Base-by-base conservation (phyloP, 495 filamentous ascomycete species). In the Sporormia fimetaria region DNA sequence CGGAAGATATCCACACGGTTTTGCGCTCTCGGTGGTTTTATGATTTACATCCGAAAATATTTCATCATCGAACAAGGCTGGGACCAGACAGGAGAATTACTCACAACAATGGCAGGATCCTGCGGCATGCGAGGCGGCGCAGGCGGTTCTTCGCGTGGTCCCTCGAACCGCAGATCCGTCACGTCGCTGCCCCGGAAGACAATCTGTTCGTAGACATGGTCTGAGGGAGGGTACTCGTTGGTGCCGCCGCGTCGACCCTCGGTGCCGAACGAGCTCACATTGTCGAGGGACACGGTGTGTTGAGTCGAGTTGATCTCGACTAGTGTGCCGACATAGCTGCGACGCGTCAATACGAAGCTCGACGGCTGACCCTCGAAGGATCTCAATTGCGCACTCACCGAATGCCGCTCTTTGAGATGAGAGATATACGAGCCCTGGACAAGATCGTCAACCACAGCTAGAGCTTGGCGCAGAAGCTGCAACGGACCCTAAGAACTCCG, bases 131-230 rank as follows among this genome's bases (percentile, higher is more conserved):
- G 83, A 33, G 65, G 66, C 46, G 73, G 65, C 43, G 67, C 60
- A 30, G 77, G 74, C 54, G 80, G 68, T 58, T 90, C 80, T 59
- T 87, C 81, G 5, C 80, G 75, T 26, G 74, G 69, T 50, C 90
- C 78, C 45, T 92, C 87, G 53, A 99, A 83, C 41, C 82, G 79
- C 53, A 99, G 73, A 59, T 99, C 88, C 66, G 96, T 96, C 56
- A 99, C 90, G 70, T 99, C 90, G 60, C 86, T 94, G 37, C 92
- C 90, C 32, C 88, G 83, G 61, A 99, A 99, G 44, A 99, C 88
- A 55, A 99, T 95, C 68, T 99, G 96, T 58, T 96, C 92, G 66
- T 95, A 99, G 53, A 95, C 67, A 50, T 78, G 80, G 37, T 83
- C 74, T 0, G 84, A 87, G 5, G 82, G 71, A 16, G 81, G 64